phyloP scores from a whole-genome alignment of 2,329 filamentous ascomycete genomes.

The Parafenestella ontariensis region DNA sequence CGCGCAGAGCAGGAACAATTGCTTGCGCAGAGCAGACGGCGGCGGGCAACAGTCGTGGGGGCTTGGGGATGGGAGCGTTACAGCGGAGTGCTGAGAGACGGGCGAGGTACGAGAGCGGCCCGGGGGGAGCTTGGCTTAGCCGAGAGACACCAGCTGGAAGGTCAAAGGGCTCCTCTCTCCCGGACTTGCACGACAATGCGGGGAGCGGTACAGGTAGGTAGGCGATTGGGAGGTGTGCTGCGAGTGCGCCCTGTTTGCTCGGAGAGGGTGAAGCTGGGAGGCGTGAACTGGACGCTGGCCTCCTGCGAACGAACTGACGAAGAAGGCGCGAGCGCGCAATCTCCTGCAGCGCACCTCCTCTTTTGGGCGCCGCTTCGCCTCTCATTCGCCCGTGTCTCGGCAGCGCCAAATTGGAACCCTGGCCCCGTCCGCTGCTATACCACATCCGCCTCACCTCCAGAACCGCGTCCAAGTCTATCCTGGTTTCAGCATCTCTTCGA shows the following conservation, averaged over 20 bases:
- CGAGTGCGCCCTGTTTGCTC: background rate
- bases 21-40: slow-evolving; percentile 25
- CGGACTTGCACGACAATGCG: slow-evolving; percentile 14
- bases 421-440: slow-evolving; percentile 18
- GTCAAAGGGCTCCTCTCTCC: slow-evolving; percentile 22
- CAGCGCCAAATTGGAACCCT: slow-evolving; percentile 12
- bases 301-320: slow-evolving; percentile 22
- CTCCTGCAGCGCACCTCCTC: slow-evolving; percentile 35
- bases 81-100: slow-evolving; percentile 35
- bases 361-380: slow-evolving; percentile 16
- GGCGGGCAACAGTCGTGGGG: slow-evolving; percentile 16
- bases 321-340: slow-evolving; percentile 38
- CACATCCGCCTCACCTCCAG: slow-evolving; percentile 21
- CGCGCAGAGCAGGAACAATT: slow-evolving; percentile 40
- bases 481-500: slow-evolving; percentile 24
- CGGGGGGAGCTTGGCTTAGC: slow-evolving; percentile 38
- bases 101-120: slow-evolving; percentile 41
- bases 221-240: background rate
- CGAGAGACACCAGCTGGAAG: slow-evolving; percentile 36
- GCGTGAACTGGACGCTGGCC: background rate
- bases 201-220: background rate
- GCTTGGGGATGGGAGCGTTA: slow-evolving; percentile 22
- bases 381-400: slow-evolving; percentile 18
- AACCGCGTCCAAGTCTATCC: slow-evolving; percentile 17
- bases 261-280: background rate